These are phyloP conservation scores for Aquilaria malaccensis DNA, from an alignment of 345 rosid species.

Conservation along the genomic window DNA sequence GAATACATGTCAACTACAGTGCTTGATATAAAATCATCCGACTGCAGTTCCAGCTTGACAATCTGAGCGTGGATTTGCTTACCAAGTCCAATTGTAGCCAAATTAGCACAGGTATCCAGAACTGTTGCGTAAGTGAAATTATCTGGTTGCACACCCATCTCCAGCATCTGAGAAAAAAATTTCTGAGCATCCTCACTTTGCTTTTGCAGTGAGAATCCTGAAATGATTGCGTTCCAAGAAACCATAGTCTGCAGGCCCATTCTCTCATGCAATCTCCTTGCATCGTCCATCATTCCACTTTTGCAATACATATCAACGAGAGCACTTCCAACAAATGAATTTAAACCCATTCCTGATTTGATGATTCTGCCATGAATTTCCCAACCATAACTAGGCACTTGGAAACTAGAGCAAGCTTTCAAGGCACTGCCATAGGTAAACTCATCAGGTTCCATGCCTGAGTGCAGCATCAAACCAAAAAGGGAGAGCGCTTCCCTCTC, in stretches of 20 bases:
- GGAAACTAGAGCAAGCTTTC: slow-evolving; percentile 69
- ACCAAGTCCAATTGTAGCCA: slow-evolving; percentile 72
- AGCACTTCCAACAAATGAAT: slow-evolving; percentile 68
- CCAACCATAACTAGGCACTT: slow-evolving; percentile 50
- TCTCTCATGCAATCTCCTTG: slow-evolving; percentile 55
- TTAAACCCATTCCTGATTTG: slow-evolving; percentile 62
- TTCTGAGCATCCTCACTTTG: slow-evolving; percentile 80
- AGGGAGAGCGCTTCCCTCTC: slow-evolving; percentile 45
- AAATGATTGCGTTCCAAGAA: slow-evolving; percentile 74
- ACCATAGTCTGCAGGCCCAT: slow-evolving; percentile 42
- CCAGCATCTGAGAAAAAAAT: slow-evolving; percentile 59
- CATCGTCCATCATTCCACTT: slow-evolving; percentile 66
- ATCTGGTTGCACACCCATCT: slow-evolving; percentile 58
- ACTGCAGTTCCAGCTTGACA: slow-evolving; percentile 64
- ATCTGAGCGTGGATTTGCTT: slow-evolving; percentile 84
- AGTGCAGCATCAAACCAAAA: slow-evolving; percentile 61
- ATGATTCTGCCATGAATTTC: slow-evolving; percentile 64
- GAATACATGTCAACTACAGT: slow-evolving; percentile 97
- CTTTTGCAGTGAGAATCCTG: slow-evolving; percentile 60
- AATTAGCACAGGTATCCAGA: slow-evolving; percentile 82
- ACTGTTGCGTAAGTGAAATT: slow-evolving; percentile 79
- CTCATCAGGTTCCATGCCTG: slow-evolving; percentile 70
- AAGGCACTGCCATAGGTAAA: slow-evolving; percentile 89
- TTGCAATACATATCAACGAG: slow-evolving; percentile 90
- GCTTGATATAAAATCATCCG: slow-evolving; percentile 73